Evolutionary conservation across 2,329 filamentous ascomycete species (phyloP), one percentile per base, ranked within the genome.

Genomic region (Fusarium nurragi): DNA sequence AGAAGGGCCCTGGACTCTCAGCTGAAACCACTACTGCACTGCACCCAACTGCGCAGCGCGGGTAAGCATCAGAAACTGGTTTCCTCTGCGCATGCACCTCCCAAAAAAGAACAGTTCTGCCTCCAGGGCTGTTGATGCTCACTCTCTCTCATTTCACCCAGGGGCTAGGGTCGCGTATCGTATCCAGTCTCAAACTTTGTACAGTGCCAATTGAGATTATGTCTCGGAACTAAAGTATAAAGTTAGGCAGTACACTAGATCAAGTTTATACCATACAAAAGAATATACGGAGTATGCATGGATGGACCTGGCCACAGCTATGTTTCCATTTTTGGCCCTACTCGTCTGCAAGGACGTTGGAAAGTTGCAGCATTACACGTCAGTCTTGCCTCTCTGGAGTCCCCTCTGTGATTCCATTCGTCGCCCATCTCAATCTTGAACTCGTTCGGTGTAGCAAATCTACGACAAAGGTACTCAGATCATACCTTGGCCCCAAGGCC

Each of bases 1-100:
- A 30, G 22, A 38, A 52, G 25, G 22, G 34, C 37, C 46, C 46
- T 26, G 28, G 40, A 43, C 51, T 32, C 60, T 49, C 39, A 67
- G 52, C 63, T 65, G 58, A 65, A 65, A 65, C 52, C 36, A 41
- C 63, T 67, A 65, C 63, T 64, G 57, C 63, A 54, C 32, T 11
- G 32, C 32, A 52, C 43, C 39, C 44, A 36, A 22, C 51, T 58
- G 48, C 39, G 59, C 56, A 14, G 26, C 45, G 13, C 14, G 26
- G 26, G 26, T 14, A 34, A 8, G 28, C n/a, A 38, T 25, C n/a
- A 62, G 32, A 62, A 48, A 39, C 40, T 61, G 36, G 49, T 43
- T 54, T 48, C 18, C 19, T 28, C 32, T 47, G 19, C 44, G 52
- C 30, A 26, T 47, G 37, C 19, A 44, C 36, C 44, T 28, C 39